A percentile compares a stretch with the other conserved stretches of the same genome.
These are phyloP conservation scores for Xylariales sp. DNA, from an alignment of 2,329 filamentous ascomycete species.

Conservation along the genomic window DNA sequence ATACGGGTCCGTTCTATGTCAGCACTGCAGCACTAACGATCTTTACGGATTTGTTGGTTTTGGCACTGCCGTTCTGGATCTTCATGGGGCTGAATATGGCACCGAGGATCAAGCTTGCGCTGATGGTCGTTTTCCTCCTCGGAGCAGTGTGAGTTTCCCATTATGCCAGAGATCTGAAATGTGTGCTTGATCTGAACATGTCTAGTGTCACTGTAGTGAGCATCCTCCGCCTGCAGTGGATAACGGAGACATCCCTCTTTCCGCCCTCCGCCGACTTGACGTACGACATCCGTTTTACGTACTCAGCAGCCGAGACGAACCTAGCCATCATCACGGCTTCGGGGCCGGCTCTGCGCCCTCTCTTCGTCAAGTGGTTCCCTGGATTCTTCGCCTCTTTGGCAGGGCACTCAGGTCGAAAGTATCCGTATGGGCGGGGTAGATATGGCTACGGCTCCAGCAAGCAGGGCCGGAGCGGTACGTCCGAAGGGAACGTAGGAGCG, in stretches of 20 bases:
- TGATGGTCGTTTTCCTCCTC: slow-evolving; percentile 32
- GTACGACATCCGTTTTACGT: slow-evolving; percentile 20
- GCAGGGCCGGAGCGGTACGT: no score
- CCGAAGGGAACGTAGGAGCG: slow-evolving; percentile 11
- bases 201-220: slow-evolving; percentile 18
- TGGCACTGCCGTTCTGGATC: slow-evolving; percentile 35
- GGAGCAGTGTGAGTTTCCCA: slow-evolving; percentile 19
- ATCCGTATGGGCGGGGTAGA: slow-evolving; percentile 12
- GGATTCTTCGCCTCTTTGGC: slow-evolving; percentile 17
- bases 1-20: slow-evolving; percentile 13
- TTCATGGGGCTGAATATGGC: slow-evolving; percentile 36
- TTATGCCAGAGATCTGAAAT: neutral
- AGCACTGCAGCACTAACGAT: slow-evolving; percentile 32
- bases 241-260: slow-evolving; percentile 15
- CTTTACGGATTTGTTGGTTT: slow-evolving; percentile 34
- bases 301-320: slow-evolving; percentile 22
- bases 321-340: slow-evolving; percentile 23
- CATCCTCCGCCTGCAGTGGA: slow-evolving; percentile 17
- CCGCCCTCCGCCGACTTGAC: slow-evolving; percentile 17
- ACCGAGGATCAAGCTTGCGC: slow-evolving; percentile 29
- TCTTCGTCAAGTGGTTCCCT: slow-evolving; percentile 20
- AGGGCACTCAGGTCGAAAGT: slow-evolving; percentile 13
- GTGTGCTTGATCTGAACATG: neutral
- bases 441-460: slow-evolving; percentile 12
- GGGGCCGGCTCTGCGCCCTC: slow-evolving; percentile 18